Evolutionary conservation across 73 alveolate genomes (phyloP).

Genomic region (Paramecium sexaurelia): DNA sequence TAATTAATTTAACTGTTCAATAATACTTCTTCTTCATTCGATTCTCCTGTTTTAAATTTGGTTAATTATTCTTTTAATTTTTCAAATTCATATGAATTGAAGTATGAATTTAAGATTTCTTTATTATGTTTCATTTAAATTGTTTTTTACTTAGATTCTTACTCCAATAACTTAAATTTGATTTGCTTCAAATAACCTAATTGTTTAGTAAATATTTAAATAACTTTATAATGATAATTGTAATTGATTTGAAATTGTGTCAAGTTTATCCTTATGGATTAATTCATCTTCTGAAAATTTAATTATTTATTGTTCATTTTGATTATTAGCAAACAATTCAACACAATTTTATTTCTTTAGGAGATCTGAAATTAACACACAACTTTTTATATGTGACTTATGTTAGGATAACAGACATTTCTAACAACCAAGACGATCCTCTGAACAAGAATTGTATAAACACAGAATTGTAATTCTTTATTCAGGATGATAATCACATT

Average conservation of each 20-base stretch:
- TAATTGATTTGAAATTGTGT: background rate
- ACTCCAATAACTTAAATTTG: background rate
- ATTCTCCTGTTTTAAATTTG: background rate
- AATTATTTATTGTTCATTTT: background rate
- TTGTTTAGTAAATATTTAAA: background rate
- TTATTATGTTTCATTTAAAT: background rate
- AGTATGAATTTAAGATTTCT: background rate
- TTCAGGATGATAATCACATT: background rate
- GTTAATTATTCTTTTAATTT: background rate
- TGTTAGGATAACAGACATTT: background rate
- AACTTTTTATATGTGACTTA: background rate
- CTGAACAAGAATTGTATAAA: background rate
- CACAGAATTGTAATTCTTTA: background rate
- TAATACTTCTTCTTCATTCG: background rate
- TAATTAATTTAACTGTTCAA: background rate
- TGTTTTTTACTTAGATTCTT: background rate
- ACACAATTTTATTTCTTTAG: background rate
- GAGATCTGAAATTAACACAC: conserved; percentile 9
- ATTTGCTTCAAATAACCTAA: background rate
- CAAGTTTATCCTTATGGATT: background rate
- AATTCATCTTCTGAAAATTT: conserved; percentile 12
- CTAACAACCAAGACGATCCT: conserved; percentile 33
- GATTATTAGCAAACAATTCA: background rate
- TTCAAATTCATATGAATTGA: background rate
- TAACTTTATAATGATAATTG: background rate